Evolutionary conservation across 106 monocot species (phyloP).

Genomic region (Vanilla planifolia): DNA sequence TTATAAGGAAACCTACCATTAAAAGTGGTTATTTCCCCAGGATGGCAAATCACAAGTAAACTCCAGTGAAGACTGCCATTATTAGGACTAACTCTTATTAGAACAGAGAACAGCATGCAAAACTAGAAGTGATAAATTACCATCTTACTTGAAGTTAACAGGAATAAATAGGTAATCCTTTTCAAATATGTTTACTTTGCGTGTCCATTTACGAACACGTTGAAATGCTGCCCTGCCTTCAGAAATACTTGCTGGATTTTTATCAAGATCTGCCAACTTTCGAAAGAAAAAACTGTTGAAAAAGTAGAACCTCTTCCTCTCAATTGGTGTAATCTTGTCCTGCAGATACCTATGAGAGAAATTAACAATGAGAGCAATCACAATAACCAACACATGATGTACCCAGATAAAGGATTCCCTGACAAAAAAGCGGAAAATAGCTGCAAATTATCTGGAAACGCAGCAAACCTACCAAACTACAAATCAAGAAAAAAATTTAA

Average conservation of each 20-base stretch:
- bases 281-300: constrained; percentile 99
- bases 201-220: constrained; percentile 97
- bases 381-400: no score
- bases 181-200: constrained; percentile 89
- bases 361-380: constrained; percentile 11
- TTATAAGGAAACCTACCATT: constrained; percentile 33
- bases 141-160: constrained; percentile 86
- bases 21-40: constrained; percentile 57
- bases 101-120: neutral
- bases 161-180: constrained; percentile 94
- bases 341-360: constrained; percentile 64
- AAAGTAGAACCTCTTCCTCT: constrained; percentile 69
- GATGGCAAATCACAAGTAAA: constrained; percentile 88
- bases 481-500: no score
- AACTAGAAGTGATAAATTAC: constrained; percentile 1
- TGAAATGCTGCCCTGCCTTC: constrained; percentile 89
- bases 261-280: constrained; percentile 89
- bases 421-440: no score
- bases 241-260: constrained; percentile 54
- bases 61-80: constrained; percentile 92
- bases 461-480: no score
- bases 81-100: neutral
- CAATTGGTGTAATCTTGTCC: constrained; percentile 44
- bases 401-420: no score
- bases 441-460: no score